phyloP scores from a whole-genome alignment of 352 stramenopile genomes.

The Ophiocytium majus region DNA sequence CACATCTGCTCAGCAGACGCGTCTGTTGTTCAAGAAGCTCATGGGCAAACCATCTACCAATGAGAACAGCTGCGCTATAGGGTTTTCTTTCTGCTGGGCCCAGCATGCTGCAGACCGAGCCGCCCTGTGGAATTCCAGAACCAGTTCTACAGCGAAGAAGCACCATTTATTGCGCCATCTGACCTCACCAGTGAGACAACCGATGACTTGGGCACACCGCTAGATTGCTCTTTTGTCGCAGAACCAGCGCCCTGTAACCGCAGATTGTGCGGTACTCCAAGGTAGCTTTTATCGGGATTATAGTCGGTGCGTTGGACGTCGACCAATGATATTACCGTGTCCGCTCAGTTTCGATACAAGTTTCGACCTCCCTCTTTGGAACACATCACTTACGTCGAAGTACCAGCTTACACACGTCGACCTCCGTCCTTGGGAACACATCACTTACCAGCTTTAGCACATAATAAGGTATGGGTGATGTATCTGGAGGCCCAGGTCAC shows the following conservation, averaged over 20 bases:
- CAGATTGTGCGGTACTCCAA: neutral
- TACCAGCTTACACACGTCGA: too few species aligned
- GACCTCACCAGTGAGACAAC: neutral
- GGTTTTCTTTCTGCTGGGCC: neutral
- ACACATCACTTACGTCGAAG: too few species aligned
- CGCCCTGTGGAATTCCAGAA: neutral
- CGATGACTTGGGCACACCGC: neutral
- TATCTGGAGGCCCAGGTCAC: too few species aligned
- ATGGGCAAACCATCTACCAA: neutral
- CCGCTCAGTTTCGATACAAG: too few species aligned
- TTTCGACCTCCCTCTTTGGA: too few species aligned
- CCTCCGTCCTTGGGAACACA: too few species aligned
- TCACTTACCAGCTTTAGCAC: too few species aligned
- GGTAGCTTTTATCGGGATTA: neutral
- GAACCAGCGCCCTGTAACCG: neutral
- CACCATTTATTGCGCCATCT: neutral
- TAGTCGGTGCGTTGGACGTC: too few species aligned
- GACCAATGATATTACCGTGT: too few species aligned
- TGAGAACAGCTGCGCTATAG: too few species aligned
- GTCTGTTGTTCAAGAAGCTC: neutral
- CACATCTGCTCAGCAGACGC: neutral
- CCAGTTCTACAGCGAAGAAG: neutral
- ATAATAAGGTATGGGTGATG: too few species aligned
- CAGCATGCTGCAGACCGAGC: neutral
- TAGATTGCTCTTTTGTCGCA: neutral